Base-by-base conservation (phyloP, 208 protist species). In the Acanthamoeba lugdunensis region DNA sequence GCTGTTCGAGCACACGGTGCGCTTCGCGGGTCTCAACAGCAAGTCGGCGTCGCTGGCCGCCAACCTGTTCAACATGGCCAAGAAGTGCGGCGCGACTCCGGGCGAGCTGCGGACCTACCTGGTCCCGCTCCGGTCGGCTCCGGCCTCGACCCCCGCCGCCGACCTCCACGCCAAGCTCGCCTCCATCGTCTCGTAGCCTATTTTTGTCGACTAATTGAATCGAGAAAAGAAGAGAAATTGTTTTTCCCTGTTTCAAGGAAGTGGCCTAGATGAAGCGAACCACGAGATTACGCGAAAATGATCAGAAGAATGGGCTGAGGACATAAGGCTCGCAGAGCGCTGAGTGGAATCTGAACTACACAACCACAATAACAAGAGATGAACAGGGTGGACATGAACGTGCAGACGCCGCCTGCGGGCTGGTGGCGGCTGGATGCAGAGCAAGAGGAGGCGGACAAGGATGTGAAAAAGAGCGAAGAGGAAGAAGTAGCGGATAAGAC, bases 391-490 rank as follows among this genome's bases (percentile, higher is more conserved):
- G 28, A 99, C 81, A 63, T 94, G 82, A 50, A 87, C 84, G 71
- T 95, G 94, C 91, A 95, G 71, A 73, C 37, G 65, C 90, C 94
- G 61, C 95, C 95, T 7, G 58, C 37, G 45, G 96, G 94, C n/a
- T 48, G 93, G 8, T 98, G 96, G 96, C 95, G 98, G 25, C 96
- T 98, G 56, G 96, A 97, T 28, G 96, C 96, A n/a, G 98, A 98
- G 41, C 98, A 98, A 81, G 98, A 98, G 79, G 85, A 94, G 30
- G 96, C 98, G 21, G n/a, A 97, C 37, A 88, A 97, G 28, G 97
- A 79, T 37, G 71, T 21, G 0, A 16, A 65, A 65, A 14, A 14
- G 16, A 58, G 52, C 14, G 16, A 58, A 21, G 52, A 58, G 52
- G 52, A 58, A 58, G 52, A 48, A 48, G 45, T 48, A 14, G 52